Evolutionary conservation across 1,139 yeast genomes (phyloP).

Genomic region (Yamadazyma membranifaciens): DNA sequence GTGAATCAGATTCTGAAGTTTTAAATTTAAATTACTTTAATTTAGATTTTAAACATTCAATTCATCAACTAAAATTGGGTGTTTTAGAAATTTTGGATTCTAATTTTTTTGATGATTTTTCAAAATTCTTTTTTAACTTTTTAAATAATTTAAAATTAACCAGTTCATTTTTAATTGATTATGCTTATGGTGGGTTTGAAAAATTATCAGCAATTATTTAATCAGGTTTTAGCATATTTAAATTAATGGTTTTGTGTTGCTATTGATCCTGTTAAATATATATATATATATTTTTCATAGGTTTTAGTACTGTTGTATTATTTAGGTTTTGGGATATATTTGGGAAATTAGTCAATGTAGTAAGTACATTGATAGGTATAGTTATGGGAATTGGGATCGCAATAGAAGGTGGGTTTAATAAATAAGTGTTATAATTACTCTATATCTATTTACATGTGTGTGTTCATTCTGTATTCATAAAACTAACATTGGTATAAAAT

Average conservation of each 20-base stretch:
- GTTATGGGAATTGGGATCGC: neutral
- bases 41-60: neutral
- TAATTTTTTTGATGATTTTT: constrained; percentile 9
- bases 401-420: neutral
- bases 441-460: constrained; percentile 1
- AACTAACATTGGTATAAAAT: constrained; percentile 74
- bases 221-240: constrained; percentile 1
- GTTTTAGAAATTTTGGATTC: constrained; percentile 1
- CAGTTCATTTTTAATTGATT: constrained; percentile 24
- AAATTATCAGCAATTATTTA: constrained; percentile 18
- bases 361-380: neutral
- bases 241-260: neutral
- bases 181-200: constrained; percentile 27
- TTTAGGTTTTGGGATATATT: neutral
- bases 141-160: constrained; percentile 10
- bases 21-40: constrained; percentile 3
- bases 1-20: neutral
- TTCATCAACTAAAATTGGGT: constrained; percentile 1
- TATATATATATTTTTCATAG: neutral
- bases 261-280: neutral
- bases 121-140: constrained; percentile 5
- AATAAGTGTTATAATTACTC: neutral
- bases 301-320: too few species aligned
- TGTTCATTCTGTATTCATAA: constrained; percentile 46
- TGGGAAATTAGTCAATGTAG: neutral